A percentile compares a stretch with the other conserved stretches of the same genome.
phyloP scores from a whole-genome alignment of 78 protist species.

The Monosiga brevicollis region DNA sequence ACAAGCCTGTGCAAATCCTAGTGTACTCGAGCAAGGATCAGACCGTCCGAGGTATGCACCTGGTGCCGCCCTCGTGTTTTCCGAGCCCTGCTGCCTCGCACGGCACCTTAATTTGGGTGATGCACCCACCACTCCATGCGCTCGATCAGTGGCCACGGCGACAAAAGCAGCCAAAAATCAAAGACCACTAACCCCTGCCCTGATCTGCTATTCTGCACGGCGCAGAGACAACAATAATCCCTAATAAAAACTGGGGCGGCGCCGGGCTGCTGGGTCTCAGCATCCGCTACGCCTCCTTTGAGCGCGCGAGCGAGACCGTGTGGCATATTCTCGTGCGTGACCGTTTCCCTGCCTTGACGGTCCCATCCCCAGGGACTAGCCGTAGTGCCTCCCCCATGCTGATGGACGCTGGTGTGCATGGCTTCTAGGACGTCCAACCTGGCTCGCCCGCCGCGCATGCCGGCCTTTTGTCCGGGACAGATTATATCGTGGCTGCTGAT shows the following conservation, averaged over 20 bases:
- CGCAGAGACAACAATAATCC: constrained; percentile 26
- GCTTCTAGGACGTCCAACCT: constrained; percentile 20
- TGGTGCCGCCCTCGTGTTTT: too few relatives aligned
- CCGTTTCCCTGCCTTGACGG: background rate
- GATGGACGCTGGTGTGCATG: background rate
- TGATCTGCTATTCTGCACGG: too few relatives aligned
- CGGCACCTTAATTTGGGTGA: too few relatives aligned
- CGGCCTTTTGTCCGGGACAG: constrained; percentile 41
- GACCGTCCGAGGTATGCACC: background rate
- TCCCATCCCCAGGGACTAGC: background rate
- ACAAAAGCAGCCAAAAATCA: too few relatives aligned
- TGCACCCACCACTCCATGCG: too few relatives aligned
- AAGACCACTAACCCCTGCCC: too few relatives aligned
- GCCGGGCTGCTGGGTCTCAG: constrained; percentile 60
- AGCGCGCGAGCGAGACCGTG: constrained; percentile 48
- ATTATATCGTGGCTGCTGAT: constrained; percentile 65
- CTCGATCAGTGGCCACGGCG: too few relatives aligned
- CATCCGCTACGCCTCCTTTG: constrained; percentile 54
- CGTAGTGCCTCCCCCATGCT: background rate
- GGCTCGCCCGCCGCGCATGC: constrained; percentile 62
- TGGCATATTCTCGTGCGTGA: constrained; percentile 56
- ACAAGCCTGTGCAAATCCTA: background rate
- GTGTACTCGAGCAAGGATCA: background rate
- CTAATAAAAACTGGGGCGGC: constrained; percentile 72
- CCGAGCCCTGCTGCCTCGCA: too few relatives aligned